Evolutionary conservation across 306 rosid species (phyloP).

Genomic region (Malus fusca): DNA sequence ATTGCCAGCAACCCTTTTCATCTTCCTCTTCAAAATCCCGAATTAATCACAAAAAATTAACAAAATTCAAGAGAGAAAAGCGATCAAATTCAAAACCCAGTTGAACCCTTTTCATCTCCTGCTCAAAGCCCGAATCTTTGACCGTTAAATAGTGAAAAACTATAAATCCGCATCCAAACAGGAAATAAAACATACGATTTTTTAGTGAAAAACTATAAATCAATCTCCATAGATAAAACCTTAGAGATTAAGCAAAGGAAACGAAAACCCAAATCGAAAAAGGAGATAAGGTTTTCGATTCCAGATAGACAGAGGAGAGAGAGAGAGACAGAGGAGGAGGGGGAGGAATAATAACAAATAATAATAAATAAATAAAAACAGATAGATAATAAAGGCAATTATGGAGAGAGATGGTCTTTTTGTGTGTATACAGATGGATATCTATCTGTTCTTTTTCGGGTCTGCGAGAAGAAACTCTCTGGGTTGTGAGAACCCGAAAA

Average conservation of each 20-base stretch:
- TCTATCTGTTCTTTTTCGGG: background rate
- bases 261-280: background rate
- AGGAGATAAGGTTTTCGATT: background rate
- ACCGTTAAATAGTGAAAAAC: background rate
- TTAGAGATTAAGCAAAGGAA: background rate
- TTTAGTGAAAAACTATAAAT: background rate
- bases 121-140: background rate
- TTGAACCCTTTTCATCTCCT: slow-evolving; percentile 1
- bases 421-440: background rate
- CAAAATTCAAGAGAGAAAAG: background rate
- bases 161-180: slow-evolving; percentile 1
- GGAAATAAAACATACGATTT: background rate
- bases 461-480: background rate
- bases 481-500: slow-evolving; percentile 23
- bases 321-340: background rate
- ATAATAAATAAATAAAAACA: background rate
- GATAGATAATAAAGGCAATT: background rate
- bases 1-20: slow-evolving; percentile 30
- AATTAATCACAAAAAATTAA: background rate
- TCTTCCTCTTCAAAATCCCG: slow-evolving; percentile 8
- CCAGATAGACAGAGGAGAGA: background rate
- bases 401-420: background rate
- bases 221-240: background rate
- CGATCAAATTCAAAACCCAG: background rate
- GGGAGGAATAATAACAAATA: background rate